Evolutionary conservation across 345 rosid species (phyloP).

Genomic region (Camelina sativa): DNA sequence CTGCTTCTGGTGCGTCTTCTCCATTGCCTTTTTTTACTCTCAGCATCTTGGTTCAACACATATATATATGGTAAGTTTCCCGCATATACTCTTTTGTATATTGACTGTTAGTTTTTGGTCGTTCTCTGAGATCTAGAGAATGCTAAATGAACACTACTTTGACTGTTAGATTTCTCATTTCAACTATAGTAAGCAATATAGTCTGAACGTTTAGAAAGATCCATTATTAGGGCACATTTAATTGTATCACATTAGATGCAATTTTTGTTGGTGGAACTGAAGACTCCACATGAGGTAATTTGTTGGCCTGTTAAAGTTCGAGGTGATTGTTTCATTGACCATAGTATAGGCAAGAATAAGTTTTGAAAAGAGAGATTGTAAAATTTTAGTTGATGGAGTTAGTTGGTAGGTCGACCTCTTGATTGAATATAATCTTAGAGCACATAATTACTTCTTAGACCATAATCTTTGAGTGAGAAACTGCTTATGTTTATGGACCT

Average conservation of each 20-base stretch:
- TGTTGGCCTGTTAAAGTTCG: neutral
- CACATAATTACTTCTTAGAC: too few relatives aligned
- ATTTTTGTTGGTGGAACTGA: neutral
- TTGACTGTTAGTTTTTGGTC: constrained; percentile 16
- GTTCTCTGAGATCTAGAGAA: constrained; percentile 21
- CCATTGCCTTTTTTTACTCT: constrained; percentile 10
- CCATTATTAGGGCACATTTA: neutral
- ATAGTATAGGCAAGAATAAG: neutral
- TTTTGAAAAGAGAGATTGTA: neutral
- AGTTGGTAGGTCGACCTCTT: neutral
- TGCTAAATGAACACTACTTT: neutral
- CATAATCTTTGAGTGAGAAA: too few relatives aligned
- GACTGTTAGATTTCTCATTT: constrained; percentile 24
- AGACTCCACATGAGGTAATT: neutral
- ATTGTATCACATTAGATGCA: neutral
- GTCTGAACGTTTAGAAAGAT: neutral
- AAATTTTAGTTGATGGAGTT: neutral
- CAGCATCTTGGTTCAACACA: constrained; percentile 6
- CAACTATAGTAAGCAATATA: neutral
- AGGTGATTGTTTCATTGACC: neutral
- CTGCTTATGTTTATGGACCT: too few relatives aligned
- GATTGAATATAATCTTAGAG: neutral
- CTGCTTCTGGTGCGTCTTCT: constrained; percentile 31
- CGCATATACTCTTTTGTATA: neutral
- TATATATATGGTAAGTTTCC: neutral